Evolutionary conservation across 352 stramenopile species (phyloP), one percentile per base, ranked within the genome.

Genomic region (Pythium sukuiense): DNA sequence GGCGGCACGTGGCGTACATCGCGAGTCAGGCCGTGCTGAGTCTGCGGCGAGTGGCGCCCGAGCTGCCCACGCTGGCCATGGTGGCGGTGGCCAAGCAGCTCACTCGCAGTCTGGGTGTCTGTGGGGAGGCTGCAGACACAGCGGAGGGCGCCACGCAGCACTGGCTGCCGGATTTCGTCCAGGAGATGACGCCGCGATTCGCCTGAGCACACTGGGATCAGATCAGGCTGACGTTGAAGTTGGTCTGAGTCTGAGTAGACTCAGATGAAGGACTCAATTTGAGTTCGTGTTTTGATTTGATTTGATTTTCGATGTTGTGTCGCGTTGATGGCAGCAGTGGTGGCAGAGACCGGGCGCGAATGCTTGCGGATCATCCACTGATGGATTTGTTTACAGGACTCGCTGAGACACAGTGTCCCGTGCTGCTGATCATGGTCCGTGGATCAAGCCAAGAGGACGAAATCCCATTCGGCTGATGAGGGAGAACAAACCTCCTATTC

Each of bases 11-110:
- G 8, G 67, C 64, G 24, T 32, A 43, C 16, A n/a, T 74, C 2
- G 35, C 35, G 26, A 72, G 59, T 52, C 67, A 70, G 27, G 48
- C 55, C 14, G 67, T 66, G 41, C 41, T 76, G 39, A 56, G 67
- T 37, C 33, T 76, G 59, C 70, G 70, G 29, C 56, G 57, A 30
- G 59, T 66, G 16, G 11, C 62, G 8, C 45, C 43, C 12, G 59
- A 72, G 20, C 46, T 67, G 45, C 71, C 67, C 20, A 54, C 64
- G 35, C 52, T 48, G n/a, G 61, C 61, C 7, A 73, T 73, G 67
- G 55, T 69, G 39, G 54, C 59, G 6, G 55, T 63, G n/a, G 49
- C 56, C 20, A 45, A 48, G 46, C 29, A 43, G n/a, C 27, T 71
- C 20, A 27, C 54, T 9, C 27, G 33, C 26, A 18, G 16, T 11